phyloP scores from a whole-genome alignment of 176 grass and related monocot genomes.

The Alloteropsis semialata region DNA sequence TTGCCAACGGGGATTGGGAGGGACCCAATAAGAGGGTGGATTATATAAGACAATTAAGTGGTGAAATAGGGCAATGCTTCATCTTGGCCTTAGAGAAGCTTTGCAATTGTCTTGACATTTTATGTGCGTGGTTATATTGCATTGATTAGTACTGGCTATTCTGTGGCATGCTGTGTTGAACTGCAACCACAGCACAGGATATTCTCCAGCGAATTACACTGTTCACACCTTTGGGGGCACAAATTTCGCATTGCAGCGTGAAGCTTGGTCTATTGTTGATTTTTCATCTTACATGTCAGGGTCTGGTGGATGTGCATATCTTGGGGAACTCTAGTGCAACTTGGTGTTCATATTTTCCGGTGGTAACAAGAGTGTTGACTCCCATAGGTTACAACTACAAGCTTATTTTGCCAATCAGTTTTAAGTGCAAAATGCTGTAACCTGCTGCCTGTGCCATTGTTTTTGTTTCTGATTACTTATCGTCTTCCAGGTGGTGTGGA shows the following conservation, averaged over 20 bases:
- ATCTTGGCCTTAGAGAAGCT: neutral
- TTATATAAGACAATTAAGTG: neutral
- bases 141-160: neutral
- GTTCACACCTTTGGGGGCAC: neutral
- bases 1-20: neutral
- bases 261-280: neutral
- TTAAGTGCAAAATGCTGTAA: neutral
- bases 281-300: neutral
- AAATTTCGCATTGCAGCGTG: neutral
- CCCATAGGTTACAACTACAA: neutral
- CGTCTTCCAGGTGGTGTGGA: neutral
- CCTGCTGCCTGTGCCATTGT: neutral
- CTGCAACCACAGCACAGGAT: neutral
- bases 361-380: neutral
- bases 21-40: neutral
- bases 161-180: neutral
- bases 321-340: neutral
- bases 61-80: neutral
- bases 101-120: neutral
- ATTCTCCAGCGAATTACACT: neutral
- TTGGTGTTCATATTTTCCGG: neutral
- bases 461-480: neutral
- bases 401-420: neutral
- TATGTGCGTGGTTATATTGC: neutral
- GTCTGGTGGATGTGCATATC: slow-evolving; percentile 3